Evolutionary conservation across 78 protist species (phyloP).

Genomic region (Planoprotostelium fungivorum): DNA sequence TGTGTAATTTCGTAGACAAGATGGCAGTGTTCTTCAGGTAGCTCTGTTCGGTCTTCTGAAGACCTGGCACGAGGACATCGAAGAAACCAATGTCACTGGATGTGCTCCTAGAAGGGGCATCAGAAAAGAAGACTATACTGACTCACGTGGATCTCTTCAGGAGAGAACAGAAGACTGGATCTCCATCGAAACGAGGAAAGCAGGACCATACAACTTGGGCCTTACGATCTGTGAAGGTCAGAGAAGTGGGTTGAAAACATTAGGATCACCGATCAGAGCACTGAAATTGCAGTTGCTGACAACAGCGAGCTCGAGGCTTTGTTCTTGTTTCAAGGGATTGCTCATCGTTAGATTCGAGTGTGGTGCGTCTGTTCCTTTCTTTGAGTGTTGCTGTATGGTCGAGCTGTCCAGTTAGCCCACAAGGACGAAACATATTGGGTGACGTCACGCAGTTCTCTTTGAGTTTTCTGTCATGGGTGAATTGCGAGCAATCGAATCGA

Average conservation of each 20-base stretch:
- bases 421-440: not conserved
- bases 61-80: slow-evolving; percentile 48
- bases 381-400: too few species aligned
- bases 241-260: too few species aligned
- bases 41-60: slow-evolving; percentile 47
- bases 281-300: slow-evolving; percentile 60
- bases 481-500: not conserved
- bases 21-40: slow-evolving; percentile 60
- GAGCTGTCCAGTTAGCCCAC: not conserved
- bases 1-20: slow-evolving; percentile 29
- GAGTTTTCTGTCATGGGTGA: too few species aligned
- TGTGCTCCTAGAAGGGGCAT: not conserved
- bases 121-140: not conserved
- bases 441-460: not conserved
- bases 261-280: slow-evolving; percentile 34
- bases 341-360: not conserved
- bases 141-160: slow-evolving; percentile 47
- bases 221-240: slow-evolving; percentile 6
- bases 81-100: slow-evolving; percentile 39
- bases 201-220: slow-evolving; percentile 62
- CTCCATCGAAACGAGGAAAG: slow-evolving; percentile 70
- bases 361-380: not conserved
- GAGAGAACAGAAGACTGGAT: slow-evolving; percentile 68
- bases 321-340: not conserved
- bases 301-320: slow-evolving; percentile 52